Conservation (phyloP, 1,284 basidiomycete species). For the Puccinia hordei region DNA sequence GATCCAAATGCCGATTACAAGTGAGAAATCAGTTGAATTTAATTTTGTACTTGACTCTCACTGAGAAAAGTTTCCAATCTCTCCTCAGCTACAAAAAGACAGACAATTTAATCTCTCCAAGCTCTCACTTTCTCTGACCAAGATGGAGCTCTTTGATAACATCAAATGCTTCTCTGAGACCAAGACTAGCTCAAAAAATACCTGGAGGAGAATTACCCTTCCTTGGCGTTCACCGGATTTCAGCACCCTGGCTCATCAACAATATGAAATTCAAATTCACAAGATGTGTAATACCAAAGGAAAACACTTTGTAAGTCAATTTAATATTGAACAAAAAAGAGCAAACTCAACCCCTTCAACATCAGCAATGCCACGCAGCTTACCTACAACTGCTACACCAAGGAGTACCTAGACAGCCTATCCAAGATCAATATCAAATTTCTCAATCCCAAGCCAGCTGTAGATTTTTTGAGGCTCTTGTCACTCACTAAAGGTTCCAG, state of each 20-base stretch:
- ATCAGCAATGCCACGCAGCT: neutral
- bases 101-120: neutral
- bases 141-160: constrained; percentile 15
- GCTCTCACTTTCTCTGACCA: neutral
- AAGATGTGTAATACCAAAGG: neutral
- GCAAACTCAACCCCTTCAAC: neutral
- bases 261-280: neutral
- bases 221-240: constrained; percentile 2
- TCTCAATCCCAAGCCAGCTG: neutral
- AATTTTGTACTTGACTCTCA: neutral
- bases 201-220: neutral
- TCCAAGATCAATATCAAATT: neutral
- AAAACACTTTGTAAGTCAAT: neutral
- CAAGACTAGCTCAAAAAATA: neutral
- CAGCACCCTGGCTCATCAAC: neutral
- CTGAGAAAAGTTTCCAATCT: too few relatives aligned
- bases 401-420: neutral
- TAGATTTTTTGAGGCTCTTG: neutral
- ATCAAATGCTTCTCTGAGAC: constrained; percentile 15
- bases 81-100: constrained; percentile 7
- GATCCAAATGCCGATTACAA: constrained; percentile 9
- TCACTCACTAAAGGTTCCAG: neutral
- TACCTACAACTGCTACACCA: constrained; percentile 1
- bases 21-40: neutral
- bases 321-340: neutral